Evolutionary conservation across 2,329 filamentous ascomycete genomes (phyloP).

Genomic region (Aspergillus fischeri): DNA sequence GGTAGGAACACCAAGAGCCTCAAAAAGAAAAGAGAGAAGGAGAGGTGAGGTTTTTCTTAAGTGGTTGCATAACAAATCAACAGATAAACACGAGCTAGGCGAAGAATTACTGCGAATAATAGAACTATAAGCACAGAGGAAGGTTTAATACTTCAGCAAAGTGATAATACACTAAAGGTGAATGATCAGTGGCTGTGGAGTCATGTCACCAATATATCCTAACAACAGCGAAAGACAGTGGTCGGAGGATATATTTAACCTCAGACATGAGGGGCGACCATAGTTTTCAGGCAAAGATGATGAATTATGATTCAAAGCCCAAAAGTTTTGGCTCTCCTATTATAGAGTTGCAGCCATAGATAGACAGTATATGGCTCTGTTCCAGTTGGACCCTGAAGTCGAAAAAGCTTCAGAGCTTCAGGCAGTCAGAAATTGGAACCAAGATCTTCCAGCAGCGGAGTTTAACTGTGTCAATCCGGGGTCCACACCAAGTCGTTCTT

Average conservation of each 20-base stretch:
- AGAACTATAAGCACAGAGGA: not conserved
- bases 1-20: not conserved
- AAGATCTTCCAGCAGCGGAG: not conserved
- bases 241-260: not conserved
- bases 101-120: not conserved
- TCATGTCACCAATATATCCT: not conserved
- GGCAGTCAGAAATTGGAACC: not conserved
- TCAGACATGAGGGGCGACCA: not conserved
- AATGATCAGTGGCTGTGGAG: not conserved
- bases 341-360: not conserved
- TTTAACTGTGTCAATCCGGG: not conserved
- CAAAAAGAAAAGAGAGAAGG: not conserved
- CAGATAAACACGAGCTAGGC: not conserved
- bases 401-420: not conserved
- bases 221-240: no score
- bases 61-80: not conserved
- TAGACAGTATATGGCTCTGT: not conserved
- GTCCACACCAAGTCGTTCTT: not conserved
- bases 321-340: not conserved
- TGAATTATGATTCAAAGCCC: not conserved
- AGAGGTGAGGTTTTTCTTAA: not conserved
- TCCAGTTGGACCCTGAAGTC: not conserved
- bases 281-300: not conserved
- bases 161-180: not conserved
- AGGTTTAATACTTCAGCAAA: not conserved